These are phyloP conservation scores for Melampsora americana DNA, from an alignment of 1,284 basidiomycete genomes.

Conservation along the genomic window DNA sequence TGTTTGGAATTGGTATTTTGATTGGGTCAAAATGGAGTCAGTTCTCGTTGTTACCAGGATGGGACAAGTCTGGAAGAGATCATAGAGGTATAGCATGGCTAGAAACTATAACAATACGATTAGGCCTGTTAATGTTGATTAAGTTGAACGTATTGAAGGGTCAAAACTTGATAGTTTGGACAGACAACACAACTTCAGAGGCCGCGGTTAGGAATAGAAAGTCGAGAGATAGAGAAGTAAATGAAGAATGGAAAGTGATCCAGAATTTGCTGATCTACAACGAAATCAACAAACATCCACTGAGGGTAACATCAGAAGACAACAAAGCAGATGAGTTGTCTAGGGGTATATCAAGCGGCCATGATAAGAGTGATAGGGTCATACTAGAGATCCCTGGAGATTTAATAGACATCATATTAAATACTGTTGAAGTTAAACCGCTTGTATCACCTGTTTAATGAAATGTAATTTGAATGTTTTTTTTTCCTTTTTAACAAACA, in stretches of 20 bases:
- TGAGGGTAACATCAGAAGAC: constrained; percentile 2
- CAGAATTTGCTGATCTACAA: background rate
- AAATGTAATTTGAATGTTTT: background rate
- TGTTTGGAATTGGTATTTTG: background rate
- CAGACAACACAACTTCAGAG: constrained; percentile 23
- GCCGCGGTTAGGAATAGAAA: constrained; percentile 1
- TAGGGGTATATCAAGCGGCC: background rate
- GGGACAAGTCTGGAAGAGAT: too few species aligned
- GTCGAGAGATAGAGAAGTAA: background rate
- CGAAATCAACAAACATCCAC: background rate
- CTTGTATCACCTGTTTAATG: too few species aligned
- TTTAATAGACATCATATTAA: background rate
- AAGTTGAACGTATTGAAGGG: background rate
- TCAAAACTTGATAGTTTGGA: background rate
- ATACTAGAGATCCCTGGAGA: background rate
- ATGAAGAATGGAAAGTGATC: constrained; percentile 15
- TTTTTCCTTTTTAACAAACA: background rate
- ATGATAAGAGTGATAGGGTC: background rate
- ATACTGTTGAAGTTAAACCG: too few species aligned
- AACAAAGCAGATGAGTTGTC: constrained; percentile 4
- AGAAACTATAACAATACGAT: constrained; percentile 4
- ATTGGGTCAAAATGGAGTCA: background rate
- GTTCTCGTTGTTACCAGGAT: background rate
- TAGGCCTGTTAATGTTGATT: background rate
- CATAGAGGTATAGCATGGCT: background rate